phyloP scores from a whole-genome alignment of 2,329 filamentous ascomycete species.

The Paradendryphiella salina region DNA sequence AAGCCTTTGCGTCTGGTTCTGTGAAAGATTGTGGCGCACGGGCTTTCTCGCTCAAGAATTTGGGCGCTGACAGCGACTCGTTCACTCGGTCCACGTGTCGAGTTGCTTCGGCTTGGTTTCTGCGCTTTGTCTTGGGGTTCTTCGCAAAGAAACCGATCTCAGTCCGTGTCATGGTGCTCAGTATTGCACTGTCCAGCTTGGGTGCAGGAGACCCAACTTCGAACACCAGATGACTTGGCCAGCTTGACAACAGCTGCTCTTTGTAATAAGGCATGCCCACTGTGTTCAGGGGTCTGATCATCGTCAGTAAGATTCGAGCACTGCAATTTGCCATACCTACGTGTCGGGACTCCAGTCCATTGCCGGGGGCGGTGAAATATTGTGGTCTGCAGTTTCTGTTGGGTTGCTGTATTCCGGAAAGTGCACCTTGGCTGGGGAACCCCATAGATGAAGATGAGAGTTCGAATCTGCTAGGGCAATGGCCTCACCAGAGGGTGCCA shows the following conservation, averaged over 20 bases:
- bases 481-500: constrained; percentile 85
- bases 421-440: constrained; percentile 79
- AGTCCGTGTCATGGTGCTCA: constrained; percentile 68
- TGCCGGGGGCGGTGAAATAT: constrained; percentile 60
- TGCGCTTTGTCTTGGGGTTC: constrained; percentile 70
- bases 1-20: constrained; percentile 36
- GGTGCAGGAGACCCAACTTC: constrained; percentile 82
- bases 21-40: constrained; percentile 58
- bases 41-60: constrained; percentile 92
- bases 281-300: constrained; percentile 71
- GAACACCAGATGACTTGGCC: constrained; percentile 81
- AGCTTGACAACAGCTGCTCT: constrained; percentile 82
- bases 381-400: constrained; percentile 70
- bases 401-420: constrained; percentile 82
- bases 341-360: constrained; percentile 74
- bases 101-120: constrained; percentile 84
- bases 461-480: constrained; percentile 79
- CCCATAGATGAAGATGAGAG: constrained; percentile 82
- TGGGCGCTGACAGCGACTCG: constrained; percentile 73
- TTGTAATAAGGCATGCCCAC: constrained; percentile 94
- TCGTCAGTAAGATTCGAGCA: constrained; percentile 6
- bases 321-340: constrained; percentile 50
- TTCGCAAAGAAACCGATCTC: constrained; percentile 79
- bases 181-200: constrained; percentile 71
- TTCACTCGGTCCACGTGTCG: constrained; percentile 62